Percentiles rank a stretch among this genome's conserved stretches.
These are phyloP conservation scores for Eremothecium cymbalariae DNA, from an alignment of 1,139 yeast species.

Conservation along the genomic window DNA sequence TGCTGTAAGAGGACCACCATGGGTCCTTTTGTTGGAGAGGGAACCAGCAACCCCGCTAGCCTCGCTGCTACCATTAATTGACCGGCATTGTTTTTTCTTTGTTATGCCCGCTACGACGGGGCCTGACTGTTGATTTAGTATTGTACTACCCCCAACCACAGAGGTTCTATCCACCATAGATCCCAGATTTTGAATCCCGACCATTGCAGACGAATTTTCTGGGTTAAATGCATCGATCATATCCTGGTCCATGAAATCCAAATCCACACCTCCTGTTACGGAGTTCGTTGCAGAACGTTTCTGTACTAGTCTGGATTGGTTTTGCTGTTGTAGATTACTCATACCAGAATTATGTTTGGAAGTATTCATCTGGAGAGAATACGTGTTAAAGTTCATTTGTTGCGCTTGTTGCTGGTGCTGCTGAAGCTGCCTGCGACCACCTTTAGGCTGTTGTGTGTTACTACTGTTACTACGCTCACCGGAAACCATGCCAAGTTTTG, in stretches of 20 bases:
- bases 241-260: conserved; percentile 27
- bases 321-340: conserved; percentile 1
- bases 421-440: conserved; percentile 1
- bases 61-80: conserved; percentile 2
- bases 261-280: conserved; percentile 17
- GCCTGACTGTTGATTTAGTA: conserved; percentile 8
- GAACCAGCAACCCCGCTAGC: conserved; percentile 3
- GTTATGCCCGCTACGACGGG: conserved; percentile 6
- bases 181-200: conserved; percentile 11
- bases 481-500: not conserved
- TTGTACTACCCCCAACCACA: conserved; percentile 13
- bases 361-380: conserved; percentile 6
- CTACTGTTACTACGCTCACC: not conserved
- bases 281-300: conserved; percentile 1
- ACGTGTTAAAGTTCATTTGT: conserved; percentile 3
- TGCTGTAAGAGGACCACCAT: conserved; percentile 5
- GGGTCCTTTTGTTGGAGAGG: conserved; percentile 1
- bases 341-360: not conserved
- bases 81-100: conserved; percentile 4
- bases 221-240: conserved; percentile 12
- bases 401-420: conserved; percentile 3
- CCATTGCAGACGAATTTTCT: conserved; percentile 4
- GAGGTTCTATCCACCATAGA: conserved; percentile 1
- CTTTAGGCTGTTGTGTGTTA: not conserved
- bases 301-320: conserved; percentile 1